These are phyloP conservation scores for Microdochium trichocladiopsis DNA, from an alignment of 2,329 filamentous ascomycete species.

Conservation along the genomic window DNA sequence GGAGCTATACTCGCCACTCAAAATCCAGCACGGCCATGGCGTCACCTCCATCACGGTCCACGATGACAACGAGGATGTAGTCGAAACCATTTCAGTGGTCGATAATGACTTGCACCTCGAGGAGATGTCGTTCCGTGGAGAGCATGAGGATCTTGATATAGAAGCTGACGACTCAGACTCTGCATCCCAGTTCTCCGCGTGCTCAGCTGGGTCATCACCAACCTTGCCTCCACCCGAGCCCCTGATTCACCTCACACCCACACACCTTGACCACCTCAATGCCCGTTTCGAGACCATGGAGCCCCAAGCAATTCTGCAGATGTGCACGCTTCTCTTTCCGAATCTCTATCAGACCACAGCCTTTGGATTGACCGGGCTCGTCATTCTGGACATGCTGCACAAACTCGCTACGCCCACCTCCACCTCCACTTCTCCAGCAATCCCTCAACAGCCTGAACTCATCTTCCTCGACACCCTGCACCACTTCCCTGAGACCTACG, in stretches of 20 bases:
- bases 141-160: too few species aligned
- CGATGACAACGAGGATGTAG: too few species aligned
- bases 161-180: too few species aligned
- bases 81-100: too few species aligned
- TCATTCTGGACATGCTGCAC: conserved; percentile 46
- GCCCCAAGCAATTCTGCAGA: conserved; percentile 3
- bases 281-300: neutral
- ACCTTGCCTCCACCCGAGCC: neutral
- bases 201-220: neutral
- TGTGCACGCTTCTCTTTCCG: conserved; percentile 45
- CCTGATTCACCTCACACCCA: neutral
- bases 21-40: too few species aligned
- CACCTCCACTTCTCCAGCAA: neutral
- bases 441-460: conserved; percentile 18
- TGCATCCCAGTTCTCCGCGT: too few species aligned
- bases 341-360: conserved; percentile 57
- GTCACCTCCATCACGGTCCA: too few species aligned
- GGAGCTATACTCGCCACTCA: too few species aligned
- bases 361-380: conserved; percentile 54
- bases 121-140: too few species aligned
- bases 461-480: conserved; percentile 54
- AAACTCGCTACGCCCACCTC: neutral
- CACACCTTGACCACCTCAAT: neutral
- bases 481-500: conserved; percentile 48
- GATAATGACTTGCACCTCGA: too few species aligned